phyloP scores from a whole-genome alignment of 2,329 filamentous ascomycete species.

The Colletotrichum sp. region DNA sequence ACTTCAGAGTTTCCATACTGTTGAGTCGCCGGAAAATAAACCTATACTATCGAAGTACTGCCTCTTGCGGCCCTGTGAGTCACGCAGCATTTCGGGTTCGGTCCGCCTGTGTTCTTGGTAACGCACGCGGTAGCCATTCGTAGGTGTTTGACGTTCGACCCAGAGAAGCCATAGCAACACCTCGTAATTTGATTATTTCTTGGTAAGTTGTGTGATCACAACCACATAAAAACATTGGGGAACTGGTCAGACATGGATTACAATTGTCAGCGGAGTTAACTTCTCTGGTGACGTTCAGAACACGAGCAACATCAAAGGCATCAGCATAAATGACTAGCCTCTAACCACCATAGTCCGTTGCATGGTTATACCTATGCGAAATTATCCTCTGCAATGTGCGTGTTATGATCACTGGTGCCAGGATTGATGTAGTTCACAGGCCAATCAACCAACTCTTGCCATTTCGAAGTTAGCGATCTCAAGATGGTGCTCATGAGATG shows the following conservation, averaged over 20 bases:
- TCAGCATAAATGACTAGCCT: rapidly evolving
- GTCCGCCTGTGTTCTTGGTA: neutral
- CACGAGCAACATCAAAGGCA: neutral
- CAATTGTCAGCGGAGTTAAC: neutral
- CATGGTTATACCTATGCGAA: neutral
- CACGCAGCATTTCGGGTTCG: neutral
- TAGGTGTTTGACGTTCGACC: too few relatives aligned
- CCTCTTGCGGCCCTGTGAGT: neutral
- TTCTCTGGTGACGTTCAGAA: neutral
- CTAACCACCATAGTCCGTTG: rapidly evolving
- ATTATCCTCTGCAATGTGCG: too few relatives aligned
- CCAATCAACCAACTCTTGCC: neutral
- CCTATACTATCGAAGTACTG: too few relatives aligned
- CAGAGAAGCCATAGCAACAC: too few relatives aligned
- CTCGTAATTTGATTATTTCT: too few relatives aligned
- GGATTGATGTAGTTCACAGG: neutral
- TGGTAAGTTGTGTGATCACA: too few relatives aligned
- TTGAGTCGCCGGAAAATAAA: too few relatives aligned
- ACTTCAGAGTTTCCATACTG: too few relatives aligned
- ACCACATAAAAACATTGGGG: too few relatives aligned
- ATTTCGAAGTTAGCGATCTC: neutral
- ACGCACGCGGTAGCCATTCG: too few relatives aligned
- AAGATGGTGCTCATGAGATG: neutral
- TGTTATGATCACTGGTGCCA: too few relatives aligned
- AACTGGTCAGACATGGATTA: neutral